Base-by-base conservation (phyloP, 768 basidiomycete genomes). In the Paxillus rubicundulus region DNA sequence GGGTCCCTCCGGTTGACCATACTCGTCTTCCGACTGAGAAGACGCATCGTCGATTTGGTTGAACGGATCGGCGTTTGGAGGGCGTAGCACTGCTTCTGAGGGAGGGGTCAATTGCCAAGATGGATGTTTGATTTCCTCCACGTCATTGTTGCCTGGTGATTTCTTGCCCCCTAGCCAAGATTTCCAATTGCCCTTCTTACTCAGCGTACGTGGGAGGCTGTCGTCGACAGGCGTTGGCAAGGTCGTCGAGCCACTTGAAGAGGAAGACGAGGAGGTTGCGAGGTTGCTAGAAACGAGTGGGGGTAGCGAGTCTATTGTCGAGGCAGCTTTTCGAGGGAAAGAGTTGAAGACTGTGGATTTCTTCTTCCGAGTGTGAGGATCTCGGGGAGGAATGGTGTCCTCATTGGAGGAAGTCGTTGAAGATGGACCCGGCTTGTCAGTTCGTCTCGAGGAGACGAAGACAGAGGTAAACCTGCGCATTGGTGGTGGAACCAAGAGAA, bases 391-490 rank as follows among this genome's bases (percentile, higher is more conserved):
- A 28, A 36, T 30, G 12, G 47, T 8, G 54, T 58, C 59, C 41
- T 66, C 55, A 43, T 53, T 45, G 4, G 64, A 46, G 33, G 62
- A 49, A 43, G 56, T 52, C 28, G 49, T 34, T 5, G 60, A 32
- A 18, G 57, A 39, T 13, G 46, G 51, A 52, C 65, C 59, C n/a
- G 63, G 50, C 57, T 59, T 65, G 68, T 70, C 65, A 24, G 47
- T 45, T 49, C 63, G 64, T 59, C 73, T 75, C 63, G 72, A 67
- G 33, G 68, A 65, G 63, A 67, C 61, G 59, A 88, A 81, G 61
- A 82, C 79, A 46, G 83, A 79, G 51, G 78, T 78, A 64, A 89
- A 70, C 59, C 85, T 81, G 63, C 84, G 84, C 85, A 87, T 87
- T 56, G 57, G 37, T 63, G 62, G 59, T 63, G 55, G 68, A 52